phyloP scores from a whole-genome alignment of 2,329 filamentous ascomycete species.

The Pseudophaeomoniella oleicola region DNA sequence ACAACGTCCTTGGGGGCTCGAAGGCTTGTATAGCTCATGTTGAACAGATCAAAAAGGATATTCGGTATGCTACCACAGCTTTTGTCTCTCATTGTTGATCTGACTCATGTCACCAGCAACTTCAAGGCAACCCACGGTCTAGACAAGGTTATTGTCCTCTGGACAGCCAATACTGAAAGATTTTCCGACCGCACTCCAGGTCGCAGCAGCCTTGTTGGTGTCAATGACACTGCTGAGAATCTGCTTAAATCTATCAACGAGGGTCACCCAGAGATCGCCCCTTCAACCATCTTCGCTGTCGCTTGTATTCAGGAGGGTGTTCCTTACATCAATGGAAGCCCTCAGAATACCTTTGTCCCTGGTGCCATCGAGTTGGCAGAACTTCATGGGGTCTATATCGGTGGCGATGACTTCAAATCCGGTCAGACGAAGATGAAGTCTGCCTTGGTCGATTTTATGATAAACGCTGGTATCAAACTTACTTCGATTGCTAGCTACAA shows the following conservation, averaged over 20 bases:
- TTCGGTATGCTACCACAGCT: conserved; percentile 42
- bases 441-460: conserved; percentile 92
- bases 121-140: conserved; percentile 78
- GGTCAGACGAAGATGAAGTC: conserved; percentile 99
- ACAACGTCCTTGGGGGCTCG: conserved; percentile 71
- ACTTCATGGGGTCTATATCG: conserved; percentile 76
- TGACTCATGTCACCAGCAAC: conserved; percentile 40
- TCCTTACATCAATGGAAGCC: conserved; percentile 98
- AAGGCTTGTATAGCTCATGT: conserved; percentile 82
- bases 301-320: conserved; percentile 79
- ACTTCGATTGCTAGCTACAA: conserved; percentile 99
- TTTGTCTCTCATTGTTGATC: conserved; percentile 1
- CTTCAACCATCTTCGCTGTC: conserved; percentile 90
- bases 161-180: conserved; percentile 98
- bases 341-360: conserved; percentile 97
- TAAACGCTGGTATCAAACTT: conserved; percentile 96
- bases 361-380: conserved; percentile 82
- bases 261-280: conserved; percentile 82
- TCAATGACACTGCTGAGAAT: conserved; percentile 96
- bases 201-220: conserved; percentile 15
- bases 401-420: conserved; percentile 98
- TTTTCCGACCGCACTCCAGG: conserved; percentile 78
- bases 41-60: conserved; percentile 83
- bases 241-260: conserved; percentile 72
- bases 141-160: conserved; percentile 93